Evolutionary conservation across 441 rosid genomes (phyloP).

Genomic region (Gossypium gossypioides): DNA sequence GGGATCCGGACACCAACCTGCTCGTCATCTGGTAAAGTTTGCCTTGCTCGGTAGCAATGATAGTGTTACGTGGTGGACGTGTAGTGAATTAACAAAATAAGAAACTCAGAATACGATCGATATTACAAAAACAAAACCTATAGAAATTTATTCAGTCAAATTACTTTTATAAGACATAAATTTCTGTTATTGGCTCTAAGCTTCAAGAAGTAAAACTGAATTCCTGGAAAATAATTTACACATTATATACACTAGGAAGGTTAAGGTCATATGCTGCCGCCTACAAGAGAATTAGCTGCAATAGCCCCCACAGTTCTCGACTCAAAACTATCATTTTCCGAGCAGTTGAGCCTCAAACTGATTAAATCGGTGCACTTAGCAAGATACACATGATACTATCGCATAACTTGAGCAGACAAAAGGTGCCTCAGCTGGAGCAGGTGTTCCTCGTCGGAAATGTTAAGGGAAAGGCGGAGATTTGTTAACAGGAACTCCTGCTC

Average conservation of each 20-base stretch:
- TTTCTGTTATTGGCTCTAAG: background rate
- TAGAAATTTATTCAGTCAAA: background rate
- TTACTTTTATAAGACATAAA: background rate
- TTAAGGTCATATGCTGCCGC: background rate
- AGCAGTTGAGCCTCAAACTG: background rate
- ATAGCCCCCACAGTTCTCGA: background rate
- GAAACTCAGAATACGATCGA: background rate
- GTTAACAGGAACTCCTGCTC: constrained; percentile 30
- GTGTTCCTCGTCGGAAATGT: constrained; percentile 36
- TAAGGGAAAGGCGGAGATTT: constrained; percentile 27
- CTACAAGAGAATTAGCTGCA: background rate
- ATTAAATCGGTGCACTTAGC: background rate
- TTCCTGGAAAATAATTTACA: constrained; percentile 2
- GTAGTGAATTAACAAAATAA: no score
- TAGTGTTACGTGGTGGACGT: no score
- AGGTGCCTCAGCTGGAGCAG: constrained; percentile 23
- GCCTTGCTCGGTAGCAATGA: no score
- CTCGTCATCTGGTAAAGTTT: no score
- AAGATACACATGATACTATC: background rate
- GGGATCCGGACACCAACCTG: no score
- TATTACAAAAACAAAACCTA: background rate
- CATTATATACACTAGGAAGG: background rate
- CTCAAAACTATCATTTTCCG: background rate
- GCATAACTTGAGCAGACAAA: constrained; percentile 24
- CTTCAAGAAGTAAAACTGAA: background rate